Base-by-base conservation (phyloP, 2,329 filamentous ascomycete species). In the Dactylonectria estremocensis region DNA sequence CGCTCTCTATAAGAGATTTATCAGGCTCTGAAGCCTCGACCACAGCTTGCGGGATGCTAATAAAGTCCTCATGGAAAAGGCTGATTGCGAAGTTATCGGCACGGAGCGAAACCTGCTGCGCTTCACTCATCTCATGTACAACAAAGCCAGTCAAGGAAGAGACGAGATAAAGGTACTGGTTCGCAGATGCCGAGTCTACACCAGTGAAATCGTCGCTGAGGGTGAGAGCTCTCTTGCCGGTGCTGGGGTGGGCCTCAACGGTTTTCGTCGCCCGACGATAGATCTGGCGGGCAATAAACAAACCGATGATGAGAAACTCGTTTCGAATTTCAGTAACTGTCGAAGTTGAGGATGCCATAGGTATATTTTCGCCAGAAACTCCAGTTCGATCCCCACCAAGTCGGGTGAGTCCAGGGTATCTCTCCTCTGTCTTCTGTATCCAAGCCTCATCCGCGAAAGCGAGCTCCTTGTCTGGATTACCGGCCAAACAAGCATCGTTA, bases 241-340 rank as follows among this genome's bases (percentile, higher is more conserved):
- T 68, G 14, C 66, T 64, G 5, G 70, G 58, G 9, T 76, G 68
- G 3, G 68, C 62, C 1, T 73, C 70, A 24, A 78, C 69, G 7
- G 69, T 58, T 43, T 77, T 79, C 1, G 82, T 84, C 5, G 81
- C 80, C 18, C 80, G 78, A 8, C 80, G 79, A 69, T 86, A 87
- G 3, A 87, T 77, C 20, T 79, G 74, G 14, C 80, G 77, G 11
- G 80, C 77, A 10, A 83, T 67, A 18, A 80, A 80, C 2, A 85
- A 70, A 18, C 79, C 76, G 33, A 83, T 75, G 6, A 82, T 76
- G n/a, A 85, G 70, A 53, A 83, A 85, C 55, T 83, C 80, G 11
- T 72, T 74, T 40, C 76, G 75, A 10, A 80, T 60, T 55, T 81
- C 77, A 3, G 72, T 76, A 9, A 77, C 71, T 18, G 74, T 72